Evolutionary conservation across 2,329 filamentous ascomycete genomes (phyloP).

Genomic region (Fusarium sp.): DNA sequence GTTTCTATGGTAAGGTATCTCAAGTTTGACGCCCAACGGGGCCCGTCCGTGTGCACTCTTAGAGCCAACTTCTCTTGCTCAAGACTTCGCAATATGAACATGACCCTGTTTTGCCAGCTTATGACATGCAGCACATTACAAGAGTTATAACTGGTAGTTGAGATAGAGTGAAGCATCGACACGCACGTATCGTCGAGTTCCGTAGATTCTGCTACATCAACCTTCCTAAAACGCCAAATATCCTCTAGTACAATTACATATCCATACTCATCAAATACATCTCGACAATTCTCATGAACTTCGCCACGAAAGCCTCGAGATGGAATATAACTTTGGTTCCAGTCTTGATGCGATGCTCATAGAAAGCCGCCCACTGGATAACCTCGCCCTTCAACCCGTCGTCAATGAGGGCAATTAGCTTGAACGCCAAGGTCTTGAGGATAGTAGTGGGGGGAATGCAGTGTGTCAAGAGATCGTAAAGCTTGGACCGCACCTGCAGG

Average conservation of each 20-base stretch:
- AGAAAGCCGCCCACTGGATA: constrained; percentile 95
- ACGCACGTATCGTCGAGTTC: constrained; percentile 14
- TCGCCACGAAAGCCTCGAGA: constrained; percentile 96
- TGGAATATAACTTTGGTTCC: constrained; percentile 98
- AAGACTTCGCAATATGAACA: background rate
- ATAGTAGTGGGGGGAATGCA: constrained; percentile 97
- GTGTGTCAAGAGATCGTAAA: constrained; percentile 97
- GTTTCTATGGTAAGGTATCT: background rate
- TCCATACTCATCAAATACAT: constrained; percentile 92
- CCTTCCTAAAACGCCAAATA: constrained; percentile 41
- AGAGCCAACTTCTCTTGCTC: background rate
- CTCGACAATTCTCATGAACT: constrained; percentile 96
- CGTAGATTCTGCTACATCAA: constrained; percentile 20
- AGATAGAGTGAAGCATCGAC: background rate
- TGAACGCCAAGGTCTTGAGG: constrained; percentile 93
- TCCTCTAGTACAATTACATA: constrained; percentile 52
- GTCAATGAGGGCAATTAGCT: constrained; percentile 86
- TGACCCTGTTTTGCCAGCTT: background rate
- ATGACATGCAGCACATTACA: background rate
- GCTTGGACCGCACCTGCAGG: constrained; percentile 85
- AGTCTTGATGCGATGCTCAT: constrained; percentile 92
- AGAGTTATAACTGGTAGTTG: background rate
- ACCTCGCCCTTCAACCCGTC: constrained; percentile 91
- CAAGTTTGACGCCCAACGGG: background rate
- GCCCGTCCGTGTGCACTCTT: constrained; percentile 5